Base-by-base conservation (phyloP, 208 protist genomes). In the Trypanosoma lewisi region DNA sequence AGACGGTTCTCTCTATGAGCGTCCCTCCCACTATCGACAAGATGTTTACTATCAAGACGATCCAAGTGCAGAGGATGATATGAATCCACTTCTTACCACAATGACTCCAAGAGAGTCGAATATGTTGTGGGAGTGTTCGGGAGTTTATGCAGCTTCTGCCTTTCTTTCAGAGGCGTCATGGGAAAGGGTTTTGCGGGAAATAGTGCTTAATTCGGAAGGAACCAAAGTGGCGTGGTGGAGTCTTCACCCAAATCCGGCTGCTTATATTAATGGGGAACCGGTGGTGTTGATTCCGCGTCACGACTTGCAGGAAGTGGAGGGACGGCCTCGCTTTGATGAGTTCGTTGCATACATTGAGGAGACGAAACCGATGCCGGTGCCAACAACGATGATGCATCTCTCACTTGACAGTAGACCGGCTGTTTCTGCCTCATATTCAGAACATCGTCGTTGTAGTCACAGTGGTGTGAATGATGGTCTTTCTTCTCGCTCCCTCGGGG, bases 171-270 rank as follows among this genome's bases (percentile, higher is more conserved):
- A 73, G n/a, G 1, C 14, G 7, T 42, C 49, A 25, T 78, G 72
- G 72, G 48, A 64, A 23, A 34, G 3, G 14, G 50, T 52, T 33
- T 36, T 70, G 25, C 30, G 23, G 33, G 25, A 53, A 36, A 7
- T 65, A 34, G 14, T 51, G 16, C 21, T 28, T 21, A 44, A 31
- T 5, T 7, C 16, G n/a, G 11, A 31, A 7, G 47, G 41, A 34
- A 31, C 54, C 16, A 34, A 49, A 34, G 63, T 83, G 25, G 45
- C 55, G 19, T 85, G 80, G 80, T 82, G 75, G 80, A 57, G 66
- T 49, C 49, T 87, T 28, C 70, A 55, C 27, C 72, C 73, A 27
- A 39, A 75, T 49, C 80, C 80, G 0, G 63, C 71, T 21, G 67
- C 53, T 2, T 87, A 81, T 48, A 19, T 87, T 27, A 42, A 34